These are phyloP conservation scores for Fraxinus angustifolia DNA, from an alignment of 305 asterid genomes.

Conservation along the genomic window DNA sequence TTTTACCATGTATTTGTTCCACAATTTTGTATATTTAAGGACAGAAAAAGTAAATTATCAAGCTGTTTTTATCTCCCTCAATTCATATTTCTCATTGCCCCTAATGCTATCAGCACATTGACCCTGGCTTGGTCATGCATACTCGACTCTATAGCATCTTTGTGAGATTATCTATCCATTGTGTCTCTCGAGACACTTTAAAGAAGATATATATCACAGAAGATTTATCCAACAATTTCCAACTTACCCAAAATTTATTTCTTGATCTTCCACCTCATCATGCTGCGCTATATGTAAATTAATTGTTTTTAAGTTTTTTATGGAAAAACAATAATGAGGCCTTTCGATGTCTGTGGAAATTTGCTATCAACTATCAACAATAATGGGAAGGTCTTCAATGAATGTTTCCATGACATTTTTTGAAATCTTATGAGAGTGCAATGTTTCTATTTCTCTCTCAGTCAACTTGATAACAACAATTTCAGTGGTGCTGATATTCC, in stretches of 20 bases:
- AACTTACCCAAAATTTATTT: not conserved
- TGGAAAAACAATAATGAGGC: not conserved
- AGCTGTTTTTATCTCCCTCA: not conserved
- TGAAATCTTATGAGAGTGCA: not conserved
- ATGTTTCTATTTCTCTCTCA: conserved; percentile 17
- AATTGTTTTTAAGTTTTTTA: not conserved
- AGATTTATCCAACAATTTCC: not conserved
- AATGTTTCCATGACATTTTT: not conserved
- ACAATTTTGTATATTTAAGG: not conserved
- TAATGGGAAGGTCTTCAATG: not conserved
- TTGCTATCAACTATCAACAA: not conserved
- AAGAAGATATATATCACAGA: not conserved
- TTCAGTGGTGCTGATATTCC: conserved; percentile 44
- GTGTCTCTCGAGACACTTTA: not conserved
- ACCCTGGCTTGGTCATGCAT: not conserved
- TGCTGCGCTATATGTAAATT: not conserved
- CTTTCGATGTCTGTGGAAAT: not conserved
- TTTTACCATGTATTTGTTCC: not conserved
- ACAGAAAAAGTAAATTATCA: not conserved
- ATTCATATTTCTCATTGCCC: not conserved
- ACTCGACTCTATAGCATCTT: not conserved
- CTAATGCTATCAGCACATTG: not conserved
- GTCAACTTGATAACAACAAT: conserved; percentile 52
- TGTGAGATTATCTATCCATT: not conserved
- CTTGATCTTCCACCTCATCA: not conserved